phyloP scores from a whole-genome alignment of 192 early-diverging fungal species.

The Entomortierella chlamydospora region DNA sequence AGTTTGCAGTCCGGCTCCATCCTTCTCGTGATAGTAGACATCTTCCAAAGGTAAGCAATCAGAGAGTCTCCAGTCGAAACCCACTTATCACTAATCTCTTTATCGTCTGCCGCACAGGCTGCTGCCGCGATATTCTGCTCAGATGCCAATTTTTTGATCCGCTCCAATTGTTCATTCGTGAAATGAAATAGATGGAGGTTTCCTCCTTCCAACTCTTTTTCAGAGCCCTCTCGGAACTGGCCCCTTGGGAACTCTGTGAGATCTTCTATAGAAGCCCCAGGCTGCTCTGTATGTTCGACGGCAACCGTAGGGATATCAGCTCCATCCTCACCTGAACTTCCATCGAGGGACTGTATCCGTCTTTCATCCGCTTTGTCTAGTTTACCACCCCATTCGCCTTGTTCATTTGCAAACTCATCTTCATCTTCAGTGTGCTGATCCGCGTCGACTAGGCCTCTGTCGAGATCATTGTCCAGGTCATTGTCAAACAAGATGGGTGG shows the following conservation, averaged over 20 bases:
- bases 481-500: slow-evolving; percentile 51
- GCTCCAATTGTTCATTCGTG: slow-evolving; percentile 20
- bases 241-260: neutral
- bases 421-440: slow-evolving; percentile 21
- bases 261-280: slow-evolving; percentile 15
- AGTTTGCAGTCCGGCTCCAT: slow-evolving; percentile 54
- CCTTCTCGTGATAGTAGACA: slow-evolving; percentile 46
- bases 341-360: slow-evolving; percentile 9
- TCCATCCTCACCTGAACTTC: neutral
- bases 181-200: slow-evolving; percentile 43
- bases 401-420: slow-evolving; percentile 1
- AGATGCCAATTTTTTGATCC: slow-evolving; percentile 50
- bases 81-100: slow-evolving; percentile 55
- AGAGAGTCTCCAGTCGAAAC: slow-evolving; percentile 50
- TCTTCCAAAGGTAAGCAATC: slow-evolving; percentile 52
- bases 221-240: neutral
- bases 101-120: slow-evolving; percentile 51
- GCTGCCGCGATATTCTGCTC: slow-evolving; percentile 54
- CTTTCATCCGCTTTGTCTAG: neutral
- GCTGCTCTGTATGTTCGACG: slow-evolving; percentile 1
- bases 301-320: slow-evolving; percentile 3
- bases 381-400: neutral
- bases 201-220: slow-evolving; percentile 12
- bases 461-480: slow-evolving; percentile 21
- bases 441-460: slow-evolving; percentile 20